Base-by-base conservation (phyloP, 441 rosid genomes). In the Gossypium lobatum region DNA sequence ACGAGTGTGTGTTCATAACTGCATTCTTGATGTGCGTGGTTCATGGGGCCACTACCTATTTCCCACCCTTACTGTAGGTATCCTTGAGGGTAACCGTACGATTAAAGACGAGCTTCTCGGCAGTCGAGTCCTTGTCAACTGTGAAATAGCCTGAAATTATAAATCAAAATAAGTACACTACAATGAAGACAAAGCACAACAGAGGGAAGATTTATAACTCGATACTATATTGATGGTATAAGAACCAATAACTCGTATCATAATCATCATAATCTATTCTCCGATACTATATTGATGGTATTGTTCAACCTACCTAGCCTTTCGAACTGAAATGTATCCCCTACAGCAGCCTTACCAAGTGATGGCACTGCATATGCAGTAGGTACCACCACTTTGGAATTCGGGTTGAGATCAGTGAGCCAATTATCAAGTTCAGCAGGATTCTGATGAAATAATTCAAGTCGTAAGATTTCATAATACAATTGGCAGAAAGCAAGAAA, bases 401-500 rank as follows among this genome's bases (percentile, higher is more conserved):
- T 77, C 1, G 82, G 87, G 74, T 89, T 95, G 64, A 95, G 78
- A 84, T 93, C 97, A 59, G 75, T 76, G 5, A 93, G 86, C 98
- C 98, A 95, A 53, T 86, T 84, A 55, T 88, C 97, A 62, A 91
- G 93, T 71, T 91, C 99, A 21, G 90, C 85, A 37, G 98, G 98
- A 85, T 89, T 90, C 98, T 95, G 88, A 80, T 66, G 74, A 80
- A 86, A 76, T 26, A 77, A 64, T 54, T 39, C 4, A 50, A 64
- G 68, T 45, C 9, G 18, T 70, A 20, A 76, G 79, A 72, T 28
- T 26, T 50, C 31, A 64, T 14, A 37, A 17, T 20, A 54, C 17
- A 42, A 25, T 79, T 26, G 23, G 69, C 39, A 20, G 23, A 55
- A 75, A 62, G 42, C 11, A 18, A 59, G 2, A 53, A 60, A 69